Percentiles rank a stretch among this genome's conserved stretches.
Conservation (phyloP, 768 basidiomycete genomes). For the Rickenella mellea region DNA sequence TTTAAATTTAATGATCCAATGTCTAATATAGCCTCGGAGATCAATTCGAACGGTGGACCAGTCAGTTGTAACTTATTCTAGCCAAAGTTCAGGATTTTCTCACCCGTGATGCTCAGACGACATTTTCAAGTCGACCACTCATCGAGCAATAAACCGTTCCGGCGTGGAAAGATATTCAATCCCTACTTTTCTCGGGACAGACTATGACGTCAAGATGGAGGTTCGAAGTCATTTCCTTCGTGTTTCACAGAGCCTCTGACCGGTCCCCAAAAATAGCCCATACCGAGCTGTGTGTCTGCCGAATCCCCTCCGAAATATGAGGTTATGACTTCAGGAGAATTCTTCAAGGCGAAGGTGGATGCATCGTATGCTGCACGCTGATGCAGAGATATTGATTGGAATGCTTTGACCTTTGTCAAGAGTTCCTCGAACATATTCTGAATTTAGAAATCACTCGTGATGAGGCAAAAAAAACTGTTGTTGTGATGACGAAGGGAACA, state of each 20-base stretch:
- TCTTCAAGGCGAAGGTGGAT: conserved; percentile 66
- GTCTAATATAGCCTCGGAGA: conserved; percentile 56
- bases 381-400: too few species aligned
- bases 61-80: conserved; percentile 29
- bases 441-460: too few species aligned
- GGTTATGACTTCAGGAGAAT: conserved; percentile 72
- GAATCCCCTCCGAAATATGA: conserved; percentile 62
- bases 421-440: too few species aligned
- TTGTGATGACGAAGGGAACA: too few species aligned
- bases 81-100: too few species aligned
- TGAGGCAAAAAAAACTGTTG: too few species aligned
- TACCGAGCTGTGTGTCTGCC: conserved; percentile 23
- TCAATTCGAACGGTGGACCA: conserved; percentile 85
- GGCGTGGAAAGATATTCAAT: conserved; percentile 72
- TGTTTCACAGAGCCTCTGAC: conserved; percentile 32
- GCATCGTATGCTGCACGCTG: conserved; percentile 68
- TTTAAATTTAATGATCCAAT: conserved; percentile 14
- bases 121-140: conserved; percentile 50
- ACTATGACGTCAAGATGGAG: conserved; percentile 72
- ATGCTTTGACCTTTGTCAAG: too few species aligned
- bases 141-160: conserved; percentile 71
- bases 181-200: conserved; percentile 82
- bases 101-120: conserved; percentile 31
- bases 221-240: conserved; percentile 25
- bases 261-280: background rate